Evolutionary conservation across 202 grass and related monocot species (phyloP), one percentile per base, ranked within the genome.

Genomic region (Setaria italica): DNA sequence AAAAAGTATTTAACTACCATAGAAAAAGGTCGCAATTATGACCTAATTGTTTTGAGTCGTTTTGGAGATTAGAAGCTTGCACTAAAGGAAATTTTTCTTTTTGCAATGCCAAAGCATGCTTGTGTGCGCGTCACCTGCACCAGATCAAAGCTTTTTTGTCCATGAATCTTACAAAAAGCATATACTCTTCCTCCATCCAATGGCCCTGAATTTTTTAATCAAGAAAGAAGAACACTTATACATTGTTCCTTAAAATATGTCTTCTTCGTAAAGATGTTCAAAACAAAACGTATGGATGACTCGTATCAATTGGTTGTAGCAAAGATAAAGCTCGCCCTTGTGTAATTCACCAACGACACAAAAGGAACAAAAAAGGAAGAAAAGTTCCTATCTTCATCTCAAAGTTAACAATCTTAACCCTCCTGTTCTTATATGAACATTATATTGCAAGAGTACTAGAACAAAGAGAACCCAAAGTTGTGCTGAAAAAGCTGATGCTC

Each of bases 1-100:
- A 1, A 25, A 29, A 73, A 16, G 16, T 25, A 43, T 77, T 59
- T 59, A 53, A 74, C 56, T 74, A 30, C 8, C 42, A 50, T 64
- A 53, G 30, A 57, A 51, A 63, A 83, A 43, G 71, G 35, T 55
- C 14, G 30, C 60, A 55, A 84, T 76, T 55, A 76, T 84, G 60
- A 20, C 14, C 80, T 71, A 41, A n/a, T 81, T 82, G 37, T 45
- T 57, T 70, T 11, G 15, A 2, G 0, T 7, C 14, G 3, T 68
- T 77, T 80, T 58, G 33, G 0, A n/a, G 6, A 42, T 41, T 19
- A 42, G 2, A 70, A 42, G 35, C 8, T 75, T 83, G 74, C 19
- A 62, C 19, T n/a, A 64, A 83, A 43, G 58, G 21, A 11, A 12
- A 8, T 64, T 74, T 72, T 65, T 11, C 11, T 21, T 50, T 73